Evolutionary conservation across 2,329 filamentous ascomycete species (phyloP).

Genomic region (Pseudopyricularia cyperi): DNA sequence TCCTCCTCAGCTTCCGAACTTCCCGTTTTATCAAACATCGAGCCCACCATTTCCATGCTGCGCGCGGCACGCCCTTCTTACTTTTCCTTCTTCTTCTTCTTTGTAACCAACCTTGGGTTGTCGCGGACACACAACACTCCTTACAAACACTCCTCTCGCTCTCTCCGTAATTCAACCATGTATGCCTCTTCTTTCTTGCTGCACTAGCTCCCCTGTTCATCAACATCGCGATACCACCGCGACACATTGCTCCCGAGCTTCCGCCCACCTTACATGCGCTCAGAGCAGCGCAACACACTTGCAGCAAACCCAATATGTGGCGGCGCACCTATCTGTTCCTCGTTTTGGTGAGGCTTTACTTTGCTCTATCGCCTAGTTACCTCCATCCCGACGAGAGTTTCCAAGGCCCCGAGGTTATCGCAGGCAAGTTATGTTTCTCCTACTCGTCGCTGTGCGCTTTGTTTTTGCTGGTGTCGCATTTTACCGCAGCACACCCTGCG

Average conservation of each 20-base stretch:
- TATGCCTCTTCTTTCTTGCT: not conserved
- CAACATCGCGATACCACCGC: not conserved
- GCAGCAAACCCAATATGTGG: constrained; percentile 54
- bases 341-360: constrained; percentile 79
- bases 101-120: too few relatives aligned
- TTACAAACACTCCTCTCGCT: not conserved
- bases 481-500: not conserved
- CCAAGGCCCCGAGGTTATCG: constrained; percentile 93
- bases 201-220: not conserved
- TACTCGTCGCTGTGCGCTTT: not conserved
- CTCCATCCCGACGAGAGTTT: constrained; percentile 98
- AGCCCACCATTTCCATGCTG: not conserved
- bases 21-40: constrained; percentile 2
- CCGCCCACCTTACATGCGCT: constrained; percentile 5
- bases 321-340: constrained; percentile 77
- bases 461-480: not conserved
- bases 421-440: constrained; percentile 47
- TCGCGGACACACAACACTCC: not conserved
- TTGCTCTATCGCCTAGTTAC: constrained; percentile 89
- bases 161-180: not conserved
- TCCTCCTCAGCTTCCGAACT: constrained; percentile 1
- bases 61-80: not conserved
- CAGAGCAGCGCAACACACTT: constrained; percentile 5
- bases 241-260: not conserved
- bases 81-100: not conserved